Percentiles rank a stretch among this genome's conserved stretches.
These are phyloP conservation scores for Claviceps sorghi DNA, from an alignment of 2,329 filamentous ascomycete genomes.

Conservation along the genomic window DNA sequence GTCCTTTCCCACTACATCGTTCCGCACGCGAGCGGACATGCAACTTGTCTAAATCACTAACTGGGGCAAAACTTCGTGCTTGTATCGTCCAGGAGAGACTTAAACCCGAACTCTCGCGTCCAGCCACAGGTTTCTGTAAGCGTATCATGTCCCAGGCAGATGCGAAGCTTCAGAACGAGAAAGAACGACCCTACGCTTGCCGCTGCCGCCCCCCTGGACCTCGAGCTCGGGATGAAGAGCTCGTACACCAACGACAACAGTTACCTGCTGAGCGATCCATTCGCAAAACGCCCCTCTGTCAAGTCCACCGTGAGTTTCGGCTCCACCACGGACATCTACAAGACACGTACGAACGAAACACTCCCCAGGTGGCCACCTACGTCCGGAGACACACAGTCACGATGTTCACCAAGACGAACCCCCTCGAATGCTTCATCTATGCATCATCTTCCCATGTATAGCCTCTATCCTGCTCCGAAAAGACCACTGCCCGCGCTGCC, in stretches of 20 bases:
- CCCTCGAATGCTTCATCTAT: conserved; percentile 3
- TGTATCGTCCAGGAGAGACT: neutral
- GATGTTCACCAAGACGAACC: neutral
- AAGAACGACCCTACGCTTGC: neutral
- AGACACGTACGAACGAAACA: neutral
- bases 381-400: neutral
- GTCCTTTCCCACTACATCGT: neutral
- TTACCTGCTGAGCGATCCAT: neutral
- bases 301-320: neutral
- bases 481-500: conserved; percentile 6
- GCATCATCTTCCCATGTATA: conserved; percentile 2
- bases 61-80: neutral
- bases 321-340: neutral
- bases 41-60: neutral
- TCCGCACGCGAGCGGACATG: neutral
- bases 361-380: neutral
- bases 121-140: neutral
- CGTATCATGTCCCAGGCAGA: neutral
- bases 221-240: neutral
- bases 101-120: neutral
- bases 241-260: neutral
- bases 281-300: neutral
- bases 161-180: neutral
- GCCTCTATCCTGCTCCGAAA: conserved; percentile 4
- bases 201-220: neutral